Base-by-base conservation (phyloP, 2,329 filamentous ascomycete genomes). In the Monilinia polystroma region DNA sequence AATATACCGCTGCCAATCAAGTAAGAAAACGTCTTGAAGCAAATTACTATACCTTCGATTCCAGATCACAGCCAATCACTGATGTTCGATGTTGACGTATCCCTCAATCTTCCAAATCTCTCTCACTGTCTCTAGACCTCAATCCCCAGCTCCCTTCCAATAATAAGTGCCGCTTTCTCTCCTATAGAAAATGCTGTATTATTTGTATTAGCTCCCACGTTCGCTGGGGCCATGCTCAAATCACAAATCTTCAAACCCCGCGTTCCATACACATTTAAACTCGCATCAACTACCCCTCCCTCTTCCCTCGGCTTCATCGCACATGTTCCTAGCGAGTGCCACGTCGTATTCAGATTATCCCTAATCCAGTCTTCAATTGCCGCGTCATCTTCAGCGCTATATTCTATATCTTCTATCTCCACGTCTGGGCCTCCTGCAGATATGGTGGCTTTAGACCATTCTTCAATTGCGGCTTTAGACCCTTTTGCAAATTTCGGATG, bases 151-250 rank as follows among this genome's bases (percentile, higher is more conserved):
- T 80, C 79, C 66, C 73, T 72, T 41, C 76, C 76, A 70, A 81
- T 77, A 62, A 80, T 76, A 64, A 76, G 75, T 49, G 79, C 79
- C 1, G 78, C 78, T 70, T 78, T 78, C 72, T 80, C 79, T 1
- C 78, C 79, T 38, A 80, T 73, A 16, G 76, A 76, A 64, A 82
- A 73, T 1, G 81, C 80, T 1, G 80, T 81, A 51, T 81, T 80
- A 64, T 80, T 80, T 1, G 80, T 82, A 68, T 82, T 82, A 0
- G 78, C 80, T 4, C 78, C 80, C 5, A 82, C 79, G 67, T 76
- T 76, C 67, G 75, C 71, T 4, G 75, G 75, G 11, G 72, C 67
- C 66, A 76, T 73, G 69, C 73, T 75, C 68, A 82, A 60, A 76
- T 83, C 81, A 11, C 77, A 79, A 66, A 81, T 69, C 73, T 81